Evolutionary conservation across 345 rosid species (phyloP), one percentile per base, ranked within the genome.

Genomic region (Draba incana): DNA sequence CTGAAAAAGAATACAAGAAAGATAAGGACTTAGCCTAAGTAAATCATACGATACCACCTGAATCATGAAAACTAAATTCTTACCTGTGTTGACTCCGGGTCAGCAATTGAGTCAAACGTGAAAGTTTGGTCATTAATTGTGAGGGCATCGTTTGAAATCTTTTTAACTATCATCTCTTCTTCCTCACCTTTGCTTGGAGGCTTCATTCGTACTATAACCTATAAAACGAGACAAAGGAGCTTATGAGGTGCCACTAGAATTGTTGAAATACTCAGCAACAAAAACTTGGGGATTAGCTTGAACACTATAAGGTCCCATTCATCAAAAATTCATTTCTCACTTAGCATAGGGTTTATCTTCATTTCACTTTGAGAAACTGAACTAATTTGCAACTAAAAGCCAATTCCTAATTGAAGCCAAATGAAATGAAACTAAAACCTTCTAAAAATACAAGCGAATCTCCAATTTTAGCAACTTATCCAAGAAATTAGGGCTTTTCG

Each of bases 171-270:
- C 78, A 64, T 63, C 33, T 86, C 94, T n/a, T 86, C 98, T 78
- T 84, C 88, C 64, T 83, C 96, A 20, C 88, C 92, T 70, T 84
- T 86, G 58, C 70, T 82, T 48, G 71, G 81, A 13, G 99, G 99
- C 47, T 97, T 82, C 96, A 95, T 82, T 44, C 99, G 83, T 11
- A 95, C 92, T 42, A 95, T 61, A 41, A 95, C 99, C 99, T 92
- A 69, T 57, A 33, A 78, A 14, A 62, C 10, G 10, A 50, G 15
- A 47, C 15, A 72, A 20, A 45, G 14, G 3, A 0, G 41, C 23
- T 57, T n/a, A 8, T 27, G 11, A 59, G 24, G 23, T 10, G 14
- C 43, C 49, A 47, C n/a, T 11, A 9, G 15, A 48, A 20, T 12
- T 48, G 20, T 63, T 25, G 6, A 27, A 53, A 27, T 42, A n/a